Evolutionary conservation across 306 rosid genomes (phyloP).

Genomic region (Castanopsis chinensis): DNA sequence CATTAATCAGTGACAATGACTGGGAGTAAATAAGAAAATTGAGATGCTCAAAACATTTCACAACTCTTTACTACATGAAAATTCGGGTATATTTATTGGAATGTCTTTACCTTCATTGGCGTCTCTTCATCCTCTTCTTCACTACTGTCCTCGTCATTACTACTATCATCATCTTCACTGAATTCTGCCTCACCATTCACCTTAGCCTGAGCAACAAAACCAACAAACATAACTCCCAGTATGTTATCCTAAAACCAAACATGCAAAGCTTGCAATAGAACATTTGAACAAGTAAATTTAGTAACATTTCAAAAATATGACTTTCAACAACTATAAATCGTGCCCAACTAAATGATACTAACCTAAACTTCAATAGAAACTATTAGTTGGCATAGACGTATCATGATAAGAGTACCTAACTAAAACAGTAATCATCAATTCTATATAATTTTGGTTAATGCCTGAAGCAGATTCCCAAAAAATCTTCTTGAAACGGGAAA

Average conservation of each 20-base stretch:
- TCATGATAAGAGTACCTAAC: background rate
- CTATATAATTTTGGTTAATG: background rate
- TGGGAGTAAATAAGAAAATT: background rate
- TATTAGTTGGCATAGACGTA: background rate
- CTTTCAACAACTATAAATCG: background rate
- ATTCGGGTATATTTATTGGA: background rate
- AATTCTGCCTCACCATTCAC: slow-evolving; percentile 23
- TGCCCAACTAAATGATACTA: background rate
- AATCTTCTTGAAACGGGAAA: background rate
- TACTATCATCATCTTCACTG: slow-evolving; percentile 24
- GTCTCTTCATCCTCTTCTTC: slow-evolving; percentile 48
- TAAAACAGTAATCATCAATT: background rate
- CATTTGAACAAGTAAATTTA: background rate
- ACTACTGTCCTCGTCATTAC: slow-evolving; percentile 34
- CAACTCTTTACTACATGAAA: too few relatives aligned
- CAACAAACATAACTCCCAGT: background rate
- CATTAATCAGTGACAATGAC: background rate
- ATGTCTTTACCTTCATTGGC: slow-evolving; percentile 43
- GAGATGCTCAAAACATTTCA: too few relatives aligned
- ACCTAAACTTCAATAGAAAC: background rate
- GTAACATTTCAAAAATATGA: background rate
- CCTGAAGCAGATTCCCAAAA: background rate
- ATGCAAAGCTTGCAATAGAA: background rate
- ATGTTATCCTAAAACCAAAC: background rate
- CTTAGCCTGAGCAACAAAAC: slow-evolving; percentile 27